These are phyloP conservation scores for Oemleria cerasiformis DNA, from an alignment of 306 rosid species.

Conservation along the genomic window DNA sequence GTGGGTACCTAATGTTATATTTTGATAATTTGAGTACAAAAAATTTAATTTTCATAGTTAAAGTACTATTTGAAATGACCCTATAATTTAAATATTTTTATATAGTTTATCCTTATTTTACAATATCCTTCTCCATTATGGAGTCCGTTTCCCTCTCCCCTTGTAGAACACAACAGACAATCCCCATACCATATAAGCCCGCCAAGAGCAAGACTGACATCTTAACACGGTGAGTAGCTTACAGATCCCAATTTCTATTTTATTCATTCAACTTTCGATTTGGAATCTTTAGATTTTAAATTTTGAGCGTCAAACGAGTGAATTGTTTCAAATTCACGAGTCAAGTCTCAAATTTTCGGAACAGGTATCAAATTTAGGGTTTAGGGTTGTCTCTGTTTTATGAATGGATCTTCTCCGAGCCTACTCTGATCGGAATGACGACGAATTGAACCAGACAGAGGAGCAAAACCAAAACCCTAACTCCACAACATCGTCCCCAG, in stretches of 20 bases:
- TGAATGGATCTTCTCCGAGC: slow-evolving; percentile 70
- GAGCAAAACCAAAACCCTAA: slow-evolving; percentile 43
- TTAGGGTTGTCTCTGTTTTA: neutral
- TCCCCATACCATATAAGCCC: neutral
- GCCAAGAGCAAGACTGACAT: neutral
- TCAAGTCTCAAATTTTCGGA: neutral
- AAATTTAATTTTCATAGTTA: too few relatives aligned
- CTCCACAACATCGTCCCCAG: slow-evolving; percentile 37
- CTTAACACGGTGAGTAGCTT: neutral
- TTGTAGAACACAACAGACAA: too few relatives aligned
- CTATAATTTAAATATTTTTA: too few relatives aligned
- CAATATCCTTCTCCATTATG: too few relatives aligned
- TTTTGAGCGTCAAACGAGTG: neutral
- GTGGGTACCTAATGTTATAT: too few relatives aligned
- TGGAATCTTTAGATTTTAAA: neutral
- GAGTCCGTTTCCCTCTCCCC: too few relatives aligned
- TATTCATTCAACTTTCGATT: neutral
- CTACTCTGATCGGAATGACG: slow-evolving; percentile 54
- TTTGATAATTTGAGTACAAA: too few relatives aligned
- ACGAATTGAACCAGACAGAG: slow-evolving; percentile 16
- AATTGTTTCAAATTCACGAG: neutral
- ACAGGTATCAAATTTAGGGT: neutral
- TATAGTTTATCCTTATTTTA: too few relatives aligned
- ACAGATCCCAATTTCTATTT: neutral
- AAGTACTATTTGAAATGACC: too few relatives aligned